Evolutionary conservation across 78 protist species (phyloP), one percentile per base, ranked within the genome.

Genomic region (Anaeramoeba flamelloides): DNA sequence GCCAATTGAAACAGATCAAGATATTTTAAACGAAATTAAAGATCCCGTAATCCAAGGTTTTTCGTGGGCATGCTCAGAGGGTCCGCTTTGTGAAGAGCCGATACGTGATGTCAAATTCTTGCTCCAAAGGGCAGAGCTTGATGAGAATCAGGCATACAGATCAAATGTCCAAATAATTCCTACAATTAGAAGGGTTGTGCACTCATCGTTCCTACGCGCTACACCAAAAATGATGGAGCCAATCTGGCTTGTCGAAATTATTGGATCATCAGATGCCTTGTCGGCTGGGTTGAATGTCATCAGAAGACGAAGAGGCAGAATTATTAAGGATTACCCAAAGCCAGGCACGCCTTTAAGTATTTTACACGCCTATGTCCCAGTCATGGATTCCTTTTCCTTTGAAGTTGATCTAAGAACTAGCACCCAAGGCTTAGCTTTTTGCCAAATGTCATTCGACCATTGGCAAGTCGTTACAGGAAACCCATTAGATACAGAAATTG

Each of bases 171-270:
- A 88, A 38, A 82, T 92, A 64, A 90, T 91, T 36, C 94, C 96
- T 31, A 90, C 97, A 0, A 88, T 96, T 26, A 85, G 98, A 2
- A 87, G 97, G 0, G 97, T 93, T 1, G 86, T 90, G 17, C 93
- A 95, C 88, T 34, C 94, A 12, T 39, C 90, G 30, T 39, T 91
- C 38, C 79, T 91, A 33, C 77, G 64, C 40, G 94, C 98, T 30
- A 87, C 94, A n/a, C 99, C 99, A 38, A 86, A 95, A 36, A 84
- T 97, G 32, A 91, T 96, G 96, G 98, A 97, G 86, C 99, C 98
- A 2, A 87, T 95, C 31, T 91, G 53, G 86, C 30, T 32, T 38
- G 96, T 91, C 38, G 98, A 94, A 39, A 85, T 96, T 32, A 77
- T 77, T 32, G 78, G 94, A 0, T 97, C 99, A 32, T 88, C 88